Base-by-base conservation (phyloP, 305 asterid genomes). In the Fraxinus greggii region DNA sequence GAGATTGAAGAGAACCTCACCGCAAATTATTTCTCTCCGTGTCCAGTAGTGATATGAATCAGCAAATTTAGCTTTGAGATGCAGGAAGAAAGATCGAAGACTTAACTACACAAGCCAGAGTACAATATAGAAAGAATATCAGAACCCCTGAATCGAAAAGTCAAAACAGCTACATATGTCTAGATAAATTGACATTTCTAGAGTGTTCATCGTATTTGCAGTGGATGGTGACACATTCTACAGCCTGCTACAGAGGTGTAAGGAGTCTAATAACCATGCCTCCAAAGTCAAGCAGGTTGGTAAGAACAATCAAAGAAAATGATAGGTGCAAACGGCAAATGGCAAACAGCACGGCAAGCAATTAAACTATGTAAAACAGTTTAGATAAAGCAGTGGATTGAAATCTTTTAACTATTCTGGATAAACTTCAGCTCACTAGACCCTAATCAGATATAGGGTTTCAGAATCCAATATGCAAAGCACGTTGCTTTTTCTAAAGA, bases 1-100 rank as follows among this genome's bases (percentile, higher is more conserved):
- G 36, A 75, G 29, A 70, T 29, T 72, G 63, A 67, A 85, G 79
- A 79, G 69, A 85, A 78, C 35, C 85, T 81, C 69, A 45, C 63
- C 15, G 75, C 63, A 28, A 45, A 42, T 32, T 33, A 33, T 17
- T 36, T 54, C 42, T 78, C 45, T 23, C 29, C 74, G 8, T 31
- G 72, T 75, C 72, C 21, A 10, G 72, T 45, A 51, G 80, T 32
- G 72, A 72, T 13, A 61, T 61, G 76, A 74, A 80, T 77, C 81
- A 75, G 67, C 76, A 69, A 79, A 69, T 56, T 79, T 28, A 82
- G 76, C 83, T 77, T 23, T 45, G 79, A 33, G 69, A 67, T 9
- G 59, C 59, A 48, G 21, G 7, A 48, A 48, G 59, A 48, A 48
- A 48, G 21, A 48, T 15, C 59, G 0, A 48, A 0, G 21, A 17